A percentile compares a stretch with the other conserved stretches of the same genome.
Conservation (phyloP, 345 rosid species). For the Populus pruinosa region DNA sequence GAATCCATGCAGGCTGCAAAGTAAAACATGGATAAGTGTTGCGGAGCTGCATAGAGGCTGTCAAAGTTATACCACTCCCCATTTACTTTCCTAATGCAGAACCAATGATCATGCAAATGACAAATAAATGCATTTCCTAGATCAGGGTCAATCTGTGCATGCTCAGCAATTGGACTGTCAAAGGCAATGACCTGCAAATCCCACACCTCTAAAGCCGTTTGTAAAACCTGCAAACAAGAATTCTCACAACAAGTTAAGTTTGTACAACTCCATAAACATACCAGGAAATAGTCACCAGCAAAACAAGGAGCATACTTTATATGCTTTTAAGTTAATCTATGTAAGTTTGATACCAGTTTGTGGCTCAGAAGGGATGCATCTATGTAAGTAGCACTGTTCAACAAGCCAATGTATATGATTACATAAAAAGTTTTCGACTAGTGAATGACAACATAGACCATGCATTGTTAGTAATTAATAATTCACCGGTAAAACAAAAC, state of each 20-base stretch:
- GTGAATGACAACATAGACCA: background rate
- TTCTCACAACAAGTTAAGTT: background rate
- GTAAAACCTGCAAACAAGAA: constrained; percentile 58
- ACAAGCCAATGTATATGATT: background rate
- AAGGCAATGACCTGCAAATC: constrained; percentile 82
- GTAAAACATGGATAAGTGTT: constrained; percentile 83
- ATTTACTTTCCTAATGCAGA: constrained; percentile 81
- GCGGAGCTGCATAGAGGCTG: constrained; percentile 85
- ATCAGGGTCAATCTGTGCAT: constrained; percentile 89
- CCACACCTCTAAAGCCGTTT: constrained; percentile 95
- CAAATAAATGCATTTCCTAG: constrained; percentile 82
- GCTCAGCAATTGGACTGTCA: constrained; percentile 85
- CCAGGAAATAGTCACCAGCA: constrained; percentile 4
- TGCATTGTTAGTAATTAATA: background rate
- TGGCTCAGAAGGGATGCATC: background rate
- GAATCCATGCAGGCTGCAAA: constrained; percentile 85
- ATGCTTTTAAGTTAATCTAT: background rate
- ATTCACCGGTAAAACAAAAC: background rate
- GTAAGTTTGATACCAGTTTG: background rate
- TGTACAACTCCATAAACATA: constrained; percentile 5
- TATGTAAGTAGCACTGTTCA: no score
- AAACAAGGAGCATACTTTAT: background rate
- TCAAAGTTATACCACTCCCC: constrained; percentile 96
- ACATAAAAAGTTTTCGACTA: background rate
- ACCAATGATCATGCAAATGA: constrained; percentile 96